Conservation (phyloP, 2,329 filamentous ascomycete genomes). For the Dothideomycetes sp. region DNA sequence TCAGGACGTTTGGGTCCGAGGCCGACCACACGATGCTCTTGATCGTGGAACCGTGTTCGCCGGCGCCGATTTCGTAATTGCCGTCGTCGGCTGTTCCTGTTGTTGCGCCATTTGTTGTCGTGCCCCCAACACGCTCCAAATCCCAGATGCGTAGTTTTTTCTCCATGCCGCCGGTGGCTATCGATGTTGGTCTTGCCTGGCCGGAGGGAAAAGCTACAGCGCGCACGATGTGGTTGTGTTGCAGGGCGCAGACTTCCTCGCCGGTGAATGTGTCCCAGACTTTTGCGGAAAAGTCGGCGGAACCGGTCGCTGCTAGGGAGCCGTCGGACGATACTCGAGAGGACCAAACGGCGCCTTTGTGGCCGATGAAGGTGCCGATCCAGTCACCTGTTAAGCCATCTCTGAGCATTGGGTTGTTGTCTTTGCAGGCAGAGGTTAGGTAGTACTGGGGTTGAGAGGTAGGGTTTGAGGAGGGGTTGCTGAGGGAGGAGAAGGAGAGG, state of each 20-base stretch:
- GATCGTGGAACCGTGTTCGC: conserved; percentile 77
- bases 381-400: conserved; percentile 94
- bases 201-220: conserved; percentile 68
- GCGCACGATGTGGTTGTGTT: conserved; percentile 92
- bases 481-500: conserved; percentile 75
- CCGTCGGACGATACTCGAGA: conserved; percentile 83
- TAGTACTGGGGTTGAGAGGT: conserved; percentile 55
- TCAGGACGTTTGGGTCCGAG: conserved; percentile 73
- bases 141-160: conserved; percentile 96
- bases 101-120: conserved; percentile 13
- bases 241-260: conserved; percentile 74
- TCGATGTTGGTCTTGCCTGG: conserved; percentile 59
- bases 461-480: conserved; percentile 29
- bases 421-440: conserved; percentile 71
- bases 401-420: conserved; percentile 97
- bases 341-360: conserved; percentile 98
- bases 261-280: conserved; percentile 97
- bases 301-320: conserved; percentile 79
- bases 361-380: conserved; percentile 96
- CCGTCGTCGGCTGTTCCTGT: conserved; percentile 13
- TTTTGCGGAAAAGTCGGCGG: conserved; percentile 84
- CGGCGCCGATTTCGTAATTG: conserved; percentile 73
- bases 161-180: conserved; percentile 90
- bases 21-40: conserved; percentile 90
- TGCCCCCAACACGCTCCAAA: conserved; percentile 49